Conservation (phyloP, 2,329 filamentous ascomycete species). For the Colletotrichum magnum region DNA sequence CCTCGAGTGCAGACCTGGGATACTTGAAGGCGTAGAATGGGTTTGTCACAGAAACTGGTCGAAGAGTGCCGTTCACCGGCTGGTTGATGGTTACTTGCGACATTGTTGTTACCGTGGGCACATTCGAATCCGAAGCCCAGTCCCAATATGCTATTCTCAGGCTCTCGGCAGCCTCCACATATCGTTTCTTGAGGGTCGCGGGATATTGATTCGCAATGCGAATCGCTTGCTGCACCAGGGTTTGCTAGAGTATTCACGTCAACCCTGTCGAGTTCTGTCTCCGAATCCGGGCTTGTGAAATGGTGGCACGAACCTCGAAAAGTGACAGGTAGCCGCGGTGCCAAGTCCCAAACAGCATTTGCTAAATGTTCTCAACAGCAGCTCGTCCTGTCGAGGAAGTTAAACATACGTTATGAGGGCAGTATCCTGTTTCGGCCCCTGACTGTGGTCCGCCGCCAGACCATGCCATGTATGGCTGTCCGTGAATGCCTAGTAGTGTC, state of each 20-base stretch:
- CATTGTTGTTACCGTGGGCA: constrained; percentile 58
- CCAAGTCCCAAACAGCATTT: constrained; percentile 47
- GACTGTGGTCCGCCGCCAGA: constrained; percentile 38
- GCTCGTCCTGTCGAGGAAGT: not conserved
- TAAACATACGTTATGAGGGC: constrained; percentile 40
- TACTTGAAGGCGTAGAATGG: constrained; percentile 68
- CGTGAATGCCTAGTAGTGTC: constrained; percentile 69
- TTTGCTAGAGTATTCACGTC: constrained; percentile 42
- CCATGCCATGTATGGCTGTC: constrained; percentile 71
- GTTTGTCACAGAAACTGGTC: constrained; percentile 58
- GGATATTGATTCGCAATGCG: constrained; percentile 42
- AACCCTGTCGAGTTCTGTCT: not conserved
- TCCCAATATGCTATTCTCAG: constrained; percentile 69
- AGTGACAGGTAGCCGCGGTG: constrained; percentile 42
- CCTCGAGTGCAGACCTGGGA: constrained; percentile 54
- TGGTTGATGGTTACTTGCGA: constrained; percentile 57
- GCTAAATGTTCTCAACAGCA: constrained; percentile 58
- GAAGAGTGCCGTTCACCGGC: constrained; percentile 51
- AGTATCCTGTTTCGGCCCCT: constrained; percentile 36
- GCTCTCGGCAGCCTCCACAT: constrained; percentile 60
- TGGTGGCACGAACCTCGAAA: constrained; percentile 50
- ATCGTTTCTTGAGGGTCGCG: constrained; percentile 43
- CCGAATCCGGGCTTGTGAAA: not conserved
- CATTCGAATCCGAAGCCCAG: constrained; percentile 60
- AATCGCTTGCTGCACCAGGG: constrained; percentile 45